phyloP scores from a whole-genome alignment of 2,329 filamentous ascomycete species.

The Zymoseptoria brevis region DNA sequence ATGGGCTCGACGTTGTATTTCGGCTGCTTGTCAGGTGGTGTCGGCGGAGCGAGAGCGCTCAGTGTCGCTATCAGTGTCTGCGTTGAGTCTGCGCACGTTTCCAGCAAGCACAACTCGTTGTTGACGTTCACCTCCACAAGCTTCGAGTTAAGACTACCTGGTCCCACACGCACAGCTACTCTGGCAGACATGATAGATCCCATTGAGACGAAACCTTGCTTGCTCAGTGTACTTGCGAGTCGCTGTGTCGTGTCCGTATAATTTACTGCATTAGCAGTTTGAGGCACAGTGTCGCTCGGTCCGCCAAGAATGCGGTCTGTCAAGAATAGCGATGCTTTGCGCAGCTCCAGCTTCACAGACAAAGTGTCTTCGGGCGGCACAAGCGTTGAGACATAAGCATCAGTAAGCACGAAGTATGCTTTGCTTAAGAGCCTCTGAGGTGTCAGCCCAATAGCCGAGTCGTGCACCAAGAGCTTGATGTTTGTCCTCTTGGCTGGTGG shows the following conservation, averaged over 20 bases:
- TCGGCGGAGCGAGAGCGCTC: constrained; percentile 74
- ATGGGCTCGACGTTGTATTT: constrained; percentile 85
- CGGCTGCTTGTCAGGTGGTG: constrained; percentile 68
- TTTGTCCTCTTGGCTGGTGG: constrained; percentile 40
- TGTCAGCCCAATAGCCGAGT: constrained; percentile 78
- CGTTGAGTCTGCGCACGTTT: constrained; percentile 94
- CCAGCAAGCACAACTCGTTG: constrained; percentile 80
- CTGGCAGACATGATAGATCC: constrained; percentile 80
- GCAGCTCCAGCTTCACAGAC: constrained; percentile 58
- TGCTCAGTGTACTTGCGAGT: constrained; percentile 41
- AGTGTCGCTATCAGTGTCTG: constrained; percentile 78
- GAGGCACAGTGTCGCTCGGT: constrained; percentile 19
- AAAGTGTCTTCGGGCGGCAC: constrained; percentile 59
- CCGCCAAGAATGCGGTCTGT: constrained; percentile 61
- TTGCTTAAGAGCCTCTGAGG: constrained; percentile 70
- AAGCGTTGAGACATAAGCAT: constrained; percentile 62
- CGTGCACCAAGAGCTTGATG: constrained; percentile 66
- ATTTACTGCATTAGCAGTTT: constrained; percentile 4
- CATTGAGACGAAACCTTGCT: constrained; percentile 73
- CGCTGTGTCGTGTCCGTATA: constrained; percentile 16
- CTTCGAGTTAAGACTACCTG: constrained; percentile 50
- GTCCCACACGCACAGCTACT: constrained; percentile 53
- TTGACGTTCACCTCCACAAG: constrained; percentile 71
- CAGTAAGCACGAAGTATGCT: constrained; percentile 67
- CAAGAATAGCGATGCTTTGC: constrained; percentile 73